phyloP scores from a whole-genome alignment of 805 yeast genomes.

The Peterozyma toletana region DNA sequence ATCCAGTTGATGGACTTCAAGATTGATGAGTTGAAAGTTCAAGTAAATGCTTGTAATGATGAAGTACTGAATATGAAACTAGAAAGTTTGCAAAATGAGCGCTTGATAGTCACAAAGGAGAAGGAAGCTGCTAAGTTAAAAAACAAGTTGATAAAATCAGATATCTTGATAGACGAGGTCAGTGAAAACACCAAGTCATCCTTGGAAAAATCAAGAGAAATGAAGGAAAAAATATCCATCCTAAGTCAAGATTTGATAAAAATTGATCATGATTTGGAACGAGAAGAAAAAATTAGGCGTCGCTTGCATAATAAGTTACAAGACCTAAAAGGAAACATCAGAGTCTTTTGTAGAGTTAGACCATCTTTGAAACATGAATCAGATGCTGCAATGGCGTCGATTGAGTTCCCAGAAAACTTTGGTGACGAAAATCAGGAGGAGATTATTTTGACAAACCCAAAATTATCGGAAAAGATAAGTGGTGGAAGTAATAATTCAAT shows the following conservation, averaged over 20 bases:
- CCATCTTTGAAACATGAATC: conserved; percentile 34
- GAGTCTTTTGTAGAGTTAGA: conserved; percentile 83
- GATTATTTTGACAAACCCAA: conserved; percentile 19
- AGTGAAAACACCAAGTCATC: too few species aligned
- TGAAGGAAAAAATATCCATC: too few species aligned
- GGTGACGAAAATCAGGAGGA: conserved; percentile 27
- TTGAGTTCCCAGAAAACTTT: conserved; percentile 13
- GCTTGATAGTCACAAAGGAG: too few species aligned
- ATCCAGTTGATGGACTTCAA: conserved; percentile 3
- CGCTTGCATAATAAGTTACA: conserved; percentile 67
- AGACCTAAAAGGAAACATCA: conserved; percentile 83
- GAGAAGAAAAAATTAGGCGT: conserved; percentile 53
- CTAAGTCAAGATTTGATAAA: neutral
- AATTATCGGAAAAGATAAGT: neutral
- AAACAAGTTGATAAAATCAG: too few species aligned
- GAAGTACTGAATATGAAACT: too few species aligned
- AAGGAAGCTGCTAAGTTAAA: too few species aligned
- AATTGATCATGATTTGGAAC: conserved; percentile 19
- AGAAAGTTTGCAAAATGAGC: too few species aligned
- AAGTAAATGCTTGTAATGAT: too few species aligned
- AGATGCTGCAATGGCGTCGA: neutral
- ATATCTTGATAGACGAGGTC: too few species aligned
- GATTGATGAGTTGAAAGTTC: too few species aligned
- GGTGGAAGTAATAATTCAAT: neutral
- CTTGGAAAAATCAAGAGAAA: too few species aligned